Conservation (phyloP, 352 stramenopile species). For the Globisporangium nagaii region DNA sequence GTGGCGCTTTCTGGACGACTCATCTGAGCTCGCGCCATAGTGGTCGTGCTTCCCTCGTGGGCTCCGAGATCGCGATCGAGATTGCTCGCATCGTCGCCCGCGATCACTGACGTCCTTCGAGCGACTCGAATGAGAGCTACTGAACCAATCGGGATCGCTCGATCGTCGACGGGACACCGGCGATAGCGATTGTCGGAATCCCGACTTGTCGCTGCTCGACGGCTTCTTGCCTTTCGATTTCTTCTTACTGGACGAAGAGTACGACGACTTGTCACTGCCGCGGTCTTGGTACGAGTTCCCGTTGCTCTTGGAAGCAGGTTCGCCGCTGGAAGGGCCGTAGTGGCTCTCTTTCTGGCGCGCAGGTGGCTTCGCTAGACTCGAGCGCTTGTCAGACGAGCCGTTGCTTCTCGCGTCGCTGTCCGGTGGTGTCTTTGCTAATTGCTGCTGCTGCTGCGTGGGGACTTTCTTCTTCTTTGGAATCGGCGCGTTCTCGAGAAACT, state of each 20-base stretch:
- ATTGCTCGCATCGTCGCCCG: constrained; percentile 11
- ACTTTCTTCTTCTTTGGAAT: constrained; percentile 41
- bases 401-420: neutral
- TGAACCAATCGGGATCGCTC: constrained; percentile 14
- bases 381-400: constrained; percentile 9
- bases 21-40: constrained; percentile 10
- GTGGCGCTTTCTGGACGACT: constrained; percentile 1
- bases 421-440: neutral
- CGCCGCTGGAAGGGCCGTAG: constrained; percentile 24
- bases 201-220: constrained; percentile 15
- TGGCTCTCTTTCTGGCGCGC: constrained; percentile 23
- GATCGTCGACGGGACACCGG: constrained; percentile 12
- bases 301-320: constrained; percentile 4
- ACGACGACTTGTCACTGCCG: constrained; percentile 1
- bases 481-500: constrained; percentile 39
- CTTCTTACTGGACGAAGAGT: neutral
- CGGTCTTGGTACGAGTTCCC: constrained; percentile 6
- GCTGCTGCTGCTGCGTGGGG: neutral
- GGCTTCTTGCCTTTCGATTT: neutral
- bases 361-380: constrained; percentile 1
- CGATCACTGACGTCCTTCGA: constrained; percentile 1
- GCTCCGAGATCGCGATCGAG: constrained; percentile 25
- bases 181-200: constrained; percentile 17
- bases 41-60: constrained; percentile 18
- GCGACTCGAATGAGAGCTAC: neutral